These are phyloP conservation scores for Musa acuminata DNA, from an alignment of 176 grass and related monocot genomes.

Conservation along the genomic window DNA sequence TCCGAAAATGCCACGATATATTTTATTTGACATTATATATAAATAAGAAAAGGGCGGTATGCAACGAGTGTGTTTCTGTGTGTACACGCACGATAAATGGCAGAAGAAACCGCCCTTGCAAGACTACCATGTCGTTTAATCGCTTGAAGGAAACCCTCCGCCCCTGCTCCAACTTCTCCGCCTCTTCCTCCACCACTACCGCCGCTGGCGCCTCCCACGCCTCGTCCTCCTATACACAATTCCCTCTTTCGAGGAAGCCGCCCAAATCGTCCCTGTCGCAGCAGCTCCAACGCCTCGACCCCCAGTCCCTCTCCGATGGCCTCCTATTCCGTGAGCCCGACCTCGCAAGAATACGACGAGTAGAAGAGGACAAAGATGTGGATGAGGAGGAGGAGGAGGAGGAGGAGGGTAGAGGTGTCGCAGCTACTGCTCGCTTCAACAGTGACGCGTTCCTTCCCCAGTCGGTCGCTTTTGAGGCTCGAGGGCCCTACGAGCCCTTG, in stretches of 20 bases:
- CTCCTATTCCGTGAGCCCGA: not conserved
- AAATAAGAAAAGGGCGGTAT: no score
- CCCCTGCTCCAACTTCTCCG: constrained; percentile 22
- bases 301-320: constrained; percentile 4
- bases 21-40: no score
- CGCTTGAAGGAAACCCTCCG: constrained; percentile 60
- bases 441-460: constrained; percentile 25
- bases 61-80: no score
- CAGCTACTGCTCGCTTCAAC: not conserved
- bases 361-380: not conserved
- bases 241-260: constrained; percentile 33
- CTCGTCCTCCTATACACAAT: constrained; percentile 5
- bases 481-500: constrained; percentile 68
- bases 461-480: constrained; percentile 23
- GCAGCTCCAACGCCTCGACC: constrained; percentile 67
- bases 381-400: no score
- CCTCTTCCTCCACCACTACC: not conserved
- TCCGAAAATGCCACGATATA: no score
- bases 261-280: constrained; percentile 64
- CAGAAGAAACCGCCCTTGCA: no score
- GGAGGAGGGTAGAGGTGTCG: not conserved
- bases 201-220: not conserved
- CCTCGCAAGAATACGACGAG: not conserved
- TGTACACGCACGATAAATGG: no score
- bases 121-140: constrained; percentile 42